phyloP scores from a whole-genome alignment of 495 filamentous ascomycete genomes.

The Penicillium coprophilum region DNA sequence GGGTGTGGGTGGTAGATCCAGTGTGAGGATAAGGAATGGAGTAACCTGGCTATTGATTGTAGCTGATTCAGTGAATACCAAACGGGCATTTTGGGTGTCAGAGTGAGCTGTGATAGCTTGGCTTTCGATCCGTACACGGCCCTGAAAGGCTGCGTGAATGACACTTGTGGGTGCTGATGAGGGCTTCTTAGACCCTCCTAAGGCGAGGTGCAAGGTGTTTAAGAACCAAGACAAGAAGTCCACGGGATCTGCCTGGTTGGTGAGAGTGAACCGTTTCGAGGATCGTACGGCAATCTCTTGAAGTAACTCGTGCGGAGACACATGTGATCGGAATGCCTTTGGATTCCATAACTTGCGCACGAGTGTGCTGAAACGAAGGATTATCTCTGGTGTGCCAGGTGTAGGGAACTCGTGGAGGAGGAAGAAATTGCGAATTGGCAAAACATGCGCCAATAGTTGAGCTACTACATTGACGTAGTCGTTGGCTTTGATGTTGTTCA shows the following conservation, averaged over 20 bases:
- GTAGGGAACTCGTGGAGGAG: conserved; percentile 67
- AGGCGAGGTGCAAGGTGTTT: conserved; percentile 86
- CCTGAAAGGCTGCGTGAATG: conserved; percentile 90
- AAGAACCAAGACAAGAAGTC: conserved; percentile 98
- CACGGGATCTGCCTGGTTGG: conserved; percentile 88
- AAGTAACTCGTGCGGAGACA: conserved; percentile 94
- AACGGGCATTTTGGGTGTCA: conserved; percentile 74
- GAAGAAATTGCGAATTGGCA: conserved; percentile 88
- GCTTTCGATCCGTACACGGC: conserved; percentile 84
- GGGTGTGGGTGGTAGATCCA: conserved; percentile 88
- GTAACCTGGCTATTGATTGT: conserved; percentile 71
- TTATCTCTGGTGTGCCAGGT: conserved; percentile 54
- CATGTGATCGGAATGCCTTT: conserved; percentile 92
- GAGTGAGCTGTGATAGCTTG: conserved; percentile 93
- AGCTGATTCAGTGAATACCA: conserved; percentile 91
- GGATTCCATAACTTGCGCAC: conserved; percentile 99
- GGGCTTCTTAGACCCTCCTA: conserved; percentile 88
- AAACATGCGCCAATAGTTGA: conserved; percentile 89
- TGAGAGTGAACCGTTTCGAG: conserved; percentile 89
- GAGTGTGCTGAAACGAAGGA: conserved; percentile 81
- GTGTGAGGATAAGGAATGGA: conserved; percentile 84
- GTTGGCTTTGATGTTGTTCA: conserved; percentile 99
- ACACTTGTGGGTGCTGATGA: conserved; percentile 63
- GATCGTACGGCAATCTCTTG: conserved; percentile 90
- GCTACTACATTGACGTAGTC: conserved; percentile 97